Percentiles rank a stretch among this genome's conserved stretches.
Evolutionary conservation across 306 rosid genomes (phyloP).

Genomic region (Pterocarpus macrocarpus): DNA sequence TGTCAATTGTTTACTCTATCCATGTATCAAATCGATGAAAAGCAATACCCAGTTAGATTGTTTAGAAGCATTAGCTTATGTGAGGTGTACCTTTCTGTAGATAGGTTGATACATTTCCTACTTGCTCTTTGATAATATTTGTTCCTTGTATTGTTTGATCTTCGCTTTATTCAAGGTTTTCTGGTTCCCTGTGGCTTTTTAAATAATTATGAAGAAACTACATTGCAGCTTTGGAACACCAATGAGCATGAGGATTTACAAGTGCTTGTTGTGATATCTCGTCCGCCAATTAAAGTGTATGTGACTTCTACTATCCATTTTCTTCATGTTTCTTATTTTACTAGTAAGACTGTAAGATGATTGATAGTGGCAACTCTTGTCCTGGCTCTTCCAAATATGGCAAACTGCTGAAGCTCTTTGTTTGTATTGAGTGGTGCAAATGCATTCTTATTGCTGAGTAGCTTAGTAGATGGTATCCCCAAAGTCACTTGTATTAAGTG

Average conservation of each 20-base stretch:
- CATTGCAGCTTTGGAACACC: slow-evolving; percentile 79
- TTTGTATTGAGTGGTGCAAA: slow-evolving; percentile 18
- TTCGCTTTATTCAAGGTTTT: slow-evolving; percentile 16
- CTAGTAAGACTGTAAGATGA: background rate
- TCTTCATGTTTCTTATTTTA: slow-evolving; percentile 34
- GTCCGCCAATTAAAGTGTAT: slow-evolving; percentile 91
- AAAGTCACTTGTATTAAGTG: background rate
- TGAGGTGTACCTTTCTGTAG: slow-evolving; percentile 30
- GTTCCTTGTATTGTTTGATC: background rate
- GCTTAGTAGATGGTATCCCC: background rate
- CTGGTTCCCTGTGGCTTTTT: slow-evolving; percentile 14
- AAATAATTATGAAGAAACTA: slow-evolving; percentile 37
- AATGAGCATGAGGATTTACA: slow-evolving; percentile 85
- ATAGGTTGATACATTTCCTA: background rate
- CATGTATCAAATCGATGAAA: slow-evolving; percentile 12
- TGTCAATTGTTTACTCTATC: slow-evolving; percentile 26
- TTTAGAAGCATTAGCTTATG: slow-evolving; percentile 16
- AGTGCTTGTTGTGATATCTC: slow-evolving; percentile 79
- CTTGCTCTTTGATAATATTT: slow-evolving; percentile 10
- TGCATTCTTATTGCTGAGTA: slow-evolving; percentile 11
- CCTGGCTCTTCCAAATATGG: slow-evolving; percentile 30
- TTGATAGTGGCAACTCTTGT: slow-evolving; percentile 21
- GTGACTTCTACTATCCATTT: slow-evolving; percentile 50
- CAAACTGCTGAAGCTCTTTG: slow-evolving; percentile 29
- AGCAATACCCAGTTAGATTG: slow-evolving; percentile 9